Conservation (phyloP, 2,329 filamentous ascomycete species). For the Sporothrix pallida region DNA sequence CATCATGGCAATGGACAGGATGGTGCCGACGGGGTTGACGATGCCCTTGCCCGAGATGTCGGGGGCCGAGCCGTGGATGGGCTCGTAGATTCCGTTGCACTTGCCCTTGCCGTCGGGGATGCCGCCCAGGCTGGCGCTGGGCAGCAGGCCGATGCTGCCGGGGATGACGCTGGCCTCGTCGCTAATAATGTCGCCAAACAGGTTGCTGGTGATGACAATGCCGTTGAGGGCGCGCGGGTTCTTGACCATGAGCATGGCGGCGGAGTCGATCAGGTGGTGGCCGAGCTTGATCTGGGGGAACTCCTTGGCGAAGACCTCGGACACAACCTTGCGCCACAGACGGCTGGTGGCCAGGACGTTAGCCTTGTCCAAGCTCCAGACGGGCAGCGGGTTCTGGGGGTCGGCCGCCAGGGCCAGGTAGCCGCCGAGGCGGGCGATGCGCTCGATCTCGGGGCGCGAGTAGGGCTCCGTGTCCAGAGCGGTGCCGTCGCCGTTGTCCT, state of each 20-base stretch:
- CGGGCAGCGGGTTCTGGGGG: slow-evolving; percentile 68
- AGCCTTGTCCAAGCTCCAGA: slow-evolving; percentile 92
- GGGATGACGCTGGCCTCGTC: slow-evolving; percentile 96
- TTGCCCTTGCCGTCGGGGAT: slow-evolving; percentile 83
- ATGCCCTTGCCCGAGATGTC: slow-evolving; percentile 92
- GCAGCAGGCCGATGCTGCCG: slow-evolving; percentile 84
- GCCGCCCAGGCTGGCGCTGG: slow-evolving; percentile 83
- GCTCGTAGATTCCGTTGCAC: slow-evolving; percentile 96
- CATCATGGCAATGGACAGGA: slow-evolving; percentile 95
- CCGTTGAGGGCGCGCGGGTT: slow-evolving; percentile 87
- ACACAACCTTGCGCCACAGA: slow-evolving; percentile 86
- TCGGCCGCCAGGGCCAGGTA: slow-evolving; percentile 78
- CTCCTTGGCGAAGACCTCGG: slow-evolving; percentile 83
- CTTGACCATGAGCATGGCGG: slow-evolving; percentile 98
- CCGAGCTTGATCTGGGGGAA: slow-evolving; percentile 84
- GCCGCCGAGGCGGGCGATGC: slow-evolving; percentile 80
- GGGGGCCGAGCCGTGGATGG: slow-evolving; percentile 92
- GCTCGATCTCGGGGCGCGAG: slow-evolving; percentile 82
- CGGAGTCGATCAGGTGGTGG: slow-evolving; percentile 92
- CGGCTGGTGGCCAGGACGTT: slow-evolving; percentile 91
- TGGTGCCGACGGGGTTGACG: slow-evolving; percentile 90
- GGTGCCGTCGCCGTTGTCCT: slow-evolving; percentile 74
- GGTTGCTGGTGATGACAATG: slow-evolving; percentile 87
- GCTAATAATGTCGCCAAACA: slow-evolving; percentile 95
- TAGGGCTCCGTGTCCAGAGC: slow-evolving; percentile 90